Base-by-base conservation (phyloP, 2,329 filamentous ascomycete genomes). In the Paracorniculantispora psalliotae region DNA sequence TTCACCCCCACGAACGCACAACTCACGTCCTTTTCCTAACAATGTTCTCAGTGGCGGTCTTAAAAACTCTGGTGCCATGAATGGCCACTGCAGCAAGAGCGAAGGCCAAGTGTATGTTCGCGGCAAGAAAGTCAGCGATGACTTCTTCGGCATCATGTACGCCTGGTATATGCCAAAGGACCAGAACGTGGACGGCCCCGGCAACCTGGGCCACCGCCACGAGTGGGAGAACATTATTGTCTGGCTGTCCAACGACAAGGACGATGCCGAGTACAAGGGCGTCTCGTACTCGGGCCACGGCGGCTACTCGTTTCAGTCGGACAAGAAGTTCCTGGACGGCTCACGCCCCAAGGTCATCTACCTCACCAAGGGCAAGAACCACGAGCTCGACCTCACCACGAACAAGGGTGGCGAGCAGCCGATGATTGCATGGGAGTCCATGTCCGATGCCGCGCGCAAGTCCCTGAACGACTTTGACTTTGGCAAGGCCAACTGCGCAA, bases 81-180 rank as follows among this genome's bases (percentile, higher is more conserved):
- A 61, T 21, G 71, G 70, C 8, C 67, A 65, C 59, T 76, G 72
- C 66, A 68, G 65, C 57, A 63, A 54, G 0, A 68, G 53, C 61
- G 69, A 67, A 15, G 74, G 74, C 33, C 73, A 77, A 63, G 69
- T 73, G 2, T 77, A 77, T 62, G 71, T 68, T 23, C 68, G 75
- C 13, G 67, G 66, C 19, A 63, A 61, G 3, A 59, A 61, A 26
- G 65, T 70, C 60, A 67, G 68, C 15, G 67, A 62, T 46, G 63
- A 66, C 47, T 15, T 37, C 12, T 71, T 69, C 50, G 71, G 66
- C 53, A 71, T 77, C 62, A 75, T 77, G 73, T 77, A 76, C 63
- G 66, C 72, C 5, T 77, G 75, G 76, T 79, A 77, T 64, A 71
- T 76, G 64, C 77, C 77, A 53, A 79, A 80, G 67, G 76, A 79